These are phyloP conservation scores for Penicillium sp. DNA, from an alignment of 2,329 filamentous ascomycete genomes.

Conservation along the genomic window DNA sequence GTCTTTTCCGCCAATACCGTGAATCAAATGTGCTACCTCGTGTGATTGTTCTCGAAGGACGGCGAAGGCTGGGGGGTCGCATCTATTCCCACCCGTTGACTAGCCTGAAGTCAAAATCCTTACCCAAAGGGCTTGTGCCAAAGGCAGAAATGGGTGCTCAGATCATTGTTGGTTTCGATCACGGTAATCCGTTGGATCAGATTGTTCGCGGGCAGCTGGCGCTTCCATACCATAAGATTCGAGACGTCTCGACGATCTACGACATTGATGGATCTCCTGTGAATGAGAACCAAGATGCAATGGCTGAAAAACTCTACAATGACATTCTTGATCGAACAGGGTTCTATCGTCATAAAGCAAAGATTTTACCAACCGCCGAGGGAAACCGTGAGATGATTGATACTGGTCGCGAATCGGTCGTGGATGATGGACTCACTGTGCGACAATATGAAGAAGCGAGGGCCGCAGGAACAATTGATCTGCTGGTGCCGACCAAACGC, in stretches of 20 bases:
- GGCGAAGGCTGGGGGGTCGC: constrained; percentile 82
- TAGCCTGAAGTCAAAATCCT: constrained; percentile 57
- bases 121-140: constrained; percentile 60
- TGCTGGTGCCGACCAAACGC: constrained; percentile 45
- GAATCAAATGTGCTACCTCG: constrained; percentile 67
- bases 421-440: constrained; percentile 71
- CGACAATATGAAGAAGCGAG: constrained; percentile 70
- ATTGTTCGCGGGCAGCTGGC: constrained; percentile 88
- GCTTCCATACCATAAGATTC: constrained; percentile 79
- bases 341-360: constrained; percentile 79
- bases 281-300: constrained; percentile 72
- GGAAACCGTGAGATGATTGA: constrained; percentile 82
- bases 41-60: constrained; percentile 82
- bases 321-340: constrained; percentile 91
- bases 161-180: constrained; percentile 95
- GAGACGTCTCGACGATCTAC: constrained; percentile 81
- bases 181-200: constrained; percentile 89
- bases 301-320: constrained; percentile 91
- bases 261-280: constrained; percentile 68
- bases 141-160: constrained; percentile 98
- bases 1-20: constrained; percentile 78
- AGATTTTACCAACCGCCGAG: constrained; percentile 70
- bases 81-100: constrained; percentile 80
- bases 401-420: constrained; percentile 74
- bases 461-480: constrained; percentile 56